These are phyloP conservation scores for Agarophyton chilense DNA, from an alignment of 23 red algal species.

Conservation along the genomic window DNA sequence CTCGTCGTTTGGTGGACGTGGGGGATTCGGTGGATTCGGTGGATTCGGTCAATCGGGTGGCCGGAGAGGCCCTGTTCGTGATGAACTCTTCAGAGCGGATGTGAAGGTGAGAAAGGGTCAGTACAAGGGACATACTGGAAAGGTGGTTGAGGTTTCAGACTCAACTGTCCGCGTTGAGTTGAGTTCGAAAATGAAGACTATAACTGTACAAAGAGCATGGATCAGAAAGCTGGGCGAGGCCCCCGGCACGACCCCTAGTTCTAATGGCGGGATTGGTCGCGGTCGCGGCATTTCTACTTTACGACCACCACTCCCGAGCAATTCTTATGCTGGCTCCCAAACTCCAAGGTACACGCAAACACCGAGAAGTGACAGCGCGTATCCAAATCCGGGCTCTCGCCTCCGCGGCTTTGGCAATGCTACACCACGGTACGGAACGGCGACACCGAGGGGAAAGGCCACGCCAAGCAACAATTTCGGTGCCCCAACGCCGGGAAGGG, in stretches of 20 bases:
- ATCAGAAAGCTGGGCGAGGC: conserved; percentile 31
- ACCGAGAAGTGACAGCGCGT: not conserved
- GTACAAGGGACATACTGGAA: conserved; percentile 90
- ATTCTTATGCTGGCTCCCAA: not conserved
- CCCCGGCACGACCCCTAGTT: not conserved
- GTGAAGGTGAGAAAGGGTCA: conserved; percentile 82
- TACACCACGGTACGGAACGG: conserved; percentile 10
- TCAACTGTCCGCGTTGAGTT: conserved; percentile 87
- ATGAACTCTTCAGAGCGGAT: conserved; percentile 50
- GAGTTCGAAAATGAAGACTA: conserved; percentile 81
- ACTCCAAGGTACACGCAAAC: conserved; percentile 18
- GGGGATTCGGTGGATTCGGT: conserved; percentile 11
- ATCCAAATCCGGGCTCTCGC: conserved; percentile 35
- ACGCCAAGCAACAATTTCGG: conserved; percentile 40
- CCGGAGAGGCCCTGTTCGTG: conserved; percentile 19
- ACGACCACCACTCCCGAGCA: conserved; percentile 9
- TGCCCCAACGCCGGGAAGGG: conserved; percentile 6
- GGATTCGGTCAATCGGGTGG: conserved; percentile 39
- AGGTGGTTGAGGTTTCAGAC: conserved; percentile 81
- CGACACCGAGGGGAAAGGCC: conserved; percentile 45
- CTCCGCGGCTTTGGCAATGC: conserved; percentile 1
- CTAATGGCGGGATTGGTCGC: not conserved
- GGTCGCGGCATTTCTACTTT: not conserved
- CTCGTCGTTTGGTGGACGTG: conserved; percentile 16
- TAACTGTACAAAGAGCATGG: conserved; percentile 61